These are phyloP conservation scores for Boletus speciosus DNA, from an alignment of 768 basidiomycete genomes.

Conservation along the genomic window DNA sequence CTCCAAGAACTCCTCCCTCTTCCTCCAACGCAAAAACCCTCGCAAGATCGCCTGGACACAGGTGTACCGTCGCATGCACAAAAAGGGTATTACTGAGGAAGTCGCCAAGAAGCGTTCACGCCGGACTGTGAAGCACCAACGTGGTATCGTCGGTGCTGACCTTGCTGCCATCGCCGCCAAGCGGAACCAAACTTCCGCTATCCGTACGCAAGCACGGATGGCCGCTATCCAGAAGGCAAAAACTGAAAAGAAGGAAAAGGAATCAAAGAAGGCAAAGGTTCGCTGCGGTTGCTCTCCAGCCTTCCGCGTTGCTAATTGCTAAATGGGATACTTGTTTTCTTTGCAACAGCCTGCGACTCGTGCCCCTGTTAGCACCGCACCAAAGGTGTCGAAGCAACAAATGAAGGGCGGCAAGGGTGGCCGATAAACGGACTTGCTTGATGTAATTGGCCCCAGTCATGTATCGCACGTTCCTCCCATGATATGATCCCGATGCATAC, in stretches of 20 bases:
- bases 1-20: slow-evolving; percentile 94
- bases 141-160: slow-evolving; percentile 97
- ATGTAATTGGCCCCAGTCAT: slow-evolving; percentile 4
- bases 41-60: slow-evolving; percentile 99
- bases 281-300: not conserved
- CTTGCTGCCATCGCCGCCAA: slow-evolving; percentile 86
- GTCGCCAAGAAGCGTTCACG: slow-evolving; percentile 98
- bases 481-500: slow-evolving; percentile 17
- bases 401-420: slow-evolving; percentile 89
- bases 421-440: slow-evolving; percentile 42
- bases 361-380: slow-evolving; percentile 51
- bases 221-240: slow-evolving; percentile 93
- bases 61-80: slow-evolving; percentile 96
- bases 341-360: slow-evolving; percentile 48
- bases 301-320: slow-evolving; percentile 6
- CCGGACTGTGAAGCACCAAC: slow-evolving; percentile 95
- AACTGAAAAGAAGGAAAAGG: slow-evolving; percentile 95
- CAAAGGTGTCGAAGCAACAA: slow-evolving; percentile 92
- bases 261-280: slow-evolving; percentile 85
- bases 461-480: slow-evolving; percentile 25
- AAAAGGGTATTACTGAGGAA: slow-evolving; percentile 99
- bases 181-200: slow-evolving; percentile 87
- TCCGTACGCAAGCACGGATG: slow-evolving; percentile 75
- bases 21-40: slow-evolving; percentile 99
- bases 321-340: slow-evolving; percentile 1